Percentiles rank a stretch among this genome's conserved stretches.
Conservation (phyloP, 768 basidiomycete species). For the Boletus rufocinnamomeus region DNA sequence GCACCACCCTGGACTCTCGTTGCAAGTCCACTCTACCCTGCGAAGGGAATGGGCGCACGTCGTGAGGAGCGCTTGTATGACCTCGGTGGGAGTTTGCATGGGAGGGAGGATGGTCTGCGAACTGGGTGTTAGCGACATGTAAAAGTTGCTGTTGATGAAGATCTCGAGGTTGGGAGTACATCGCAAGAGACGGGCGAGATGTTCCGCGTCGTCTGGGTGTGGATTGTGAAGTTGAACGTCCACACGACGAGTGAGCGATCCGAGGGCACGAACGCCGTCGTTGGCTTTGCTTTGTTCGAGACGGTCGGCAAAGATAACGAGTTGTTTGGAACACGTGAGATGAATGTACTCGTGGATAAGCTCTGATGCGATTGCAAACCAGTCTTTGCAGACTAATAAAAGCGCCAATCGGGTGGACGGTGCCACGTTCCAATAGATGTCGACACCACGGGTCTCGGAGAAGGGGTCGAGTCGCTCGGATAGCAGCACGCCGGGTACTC, state of each 20-base stretch:
- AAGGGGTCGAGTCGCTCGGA: constrained; percentile 45
- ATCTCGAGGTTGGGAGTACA: constrained; percentile 47
- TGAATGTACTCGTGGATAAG: constrained; percentile 44
- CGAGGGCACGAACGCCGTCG: constrained; percentile 33
- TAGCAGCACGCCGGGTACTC: constrained; percentile 36
- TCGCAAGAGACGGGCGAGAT: constrained; percentile 40
- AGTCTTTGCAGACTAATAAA: constrained; percentile 40
- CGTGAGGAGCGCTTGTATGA: constrained; percentile 37
- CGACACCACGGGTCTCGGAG: constrained; percentile 32
- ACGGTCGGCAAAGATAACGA: constrained; percentile 35
- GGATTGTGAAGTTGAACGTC: constrained; percentile 42
- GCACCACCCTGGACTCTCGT: constrained; percentile 43
- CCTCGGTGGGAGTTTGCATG: constrained; percentile 32
- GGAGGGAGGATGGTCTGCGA: constrained; percentile 24
- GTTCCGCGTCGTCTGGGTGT: constrained; percentile 19
- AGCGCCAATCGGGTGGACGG: constrained; percentile 33
- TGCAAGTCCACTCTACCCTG: constrained; percentile 48
- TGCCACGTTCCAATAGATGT: constrained; percentile 34
- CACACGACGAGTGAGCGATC: constrained; percentile 43
- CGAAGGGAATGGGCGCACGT: constrained; percentile 39
- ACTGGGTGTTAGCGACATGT: constrained; percentile 26
- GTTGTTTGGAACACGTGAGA: constrained; percentile 39
- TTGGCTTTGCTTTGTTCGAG: constrained; percentile 34
- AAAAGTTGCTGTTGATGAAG: constrained; percentile 42
- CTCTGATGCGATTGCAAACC: constrained; percentile 40